A percentile compares a stretch with the other conserved stretches of the same genome.
phyloP scores from a whole-genome alignment of 345 rosid genomes.

The Murraya paniculata region DNA sequence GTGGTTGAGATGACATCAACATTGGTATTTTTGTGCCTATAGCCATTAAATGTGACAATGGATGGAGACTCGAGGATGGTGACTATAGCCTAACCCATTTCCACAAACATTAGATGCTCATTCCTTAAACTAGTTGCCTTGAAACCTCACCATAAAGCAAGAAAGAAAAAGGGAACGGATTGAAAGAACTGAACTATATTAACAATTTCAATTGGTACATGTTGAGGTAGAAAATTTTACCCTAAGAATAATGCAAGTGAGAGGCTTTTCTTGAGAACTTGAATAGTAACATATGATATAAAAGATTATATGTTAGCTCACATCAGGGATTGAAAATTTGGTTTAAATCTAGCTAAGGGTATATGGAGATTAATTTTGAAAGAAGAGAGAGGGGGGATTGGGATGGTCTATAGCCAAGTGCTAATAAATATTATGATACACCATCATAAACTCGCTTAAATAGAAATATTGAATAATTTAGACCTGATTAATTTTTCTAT shows the following conservation, averaged over 20 bases:
- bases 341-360: too few relatives aligned
- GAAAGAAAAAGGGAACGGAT: background rate
- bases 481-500: too few relatives aligned
- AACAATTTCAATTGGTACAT: background rate
- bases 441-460: too few relatives aligned
- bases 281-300: background rate
- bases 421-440: too few relatives aligned
- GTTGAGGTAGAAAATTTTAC: too few relatives aligned
- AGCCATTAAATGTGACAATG: slow-evolving; percentile 12
- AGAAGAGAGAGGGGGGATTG: too few relatives aligned
- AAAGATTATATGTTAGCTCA: background rate
- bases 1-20: slow-evolving; percentile 5
- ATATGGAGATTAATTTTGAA: too few relatives aligned
- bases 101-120: slow-evolving; percentile 13
- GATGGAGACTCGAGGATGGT: slow-evolving; percentile 17
- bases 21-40: slow-evolving; percentile 1
- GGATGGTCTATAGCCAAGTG: too few relatives aligned
- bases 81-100: slow-evolving; percentile 13
- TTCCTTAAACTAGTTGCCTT: slow-evolving; percentile 11
- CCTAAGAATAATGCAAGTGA: background rate
- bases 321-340: too few relatives aligned
- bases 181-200: background rate
- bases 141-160: background rate
- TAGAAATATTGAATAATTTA: too few relatives aligned
- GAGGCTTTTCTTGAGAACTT: background rate